phyloP scores from a whole-genome alignment of 1,284 basidiomycete species.

The Cystobasidium slooffiae region DNA sequence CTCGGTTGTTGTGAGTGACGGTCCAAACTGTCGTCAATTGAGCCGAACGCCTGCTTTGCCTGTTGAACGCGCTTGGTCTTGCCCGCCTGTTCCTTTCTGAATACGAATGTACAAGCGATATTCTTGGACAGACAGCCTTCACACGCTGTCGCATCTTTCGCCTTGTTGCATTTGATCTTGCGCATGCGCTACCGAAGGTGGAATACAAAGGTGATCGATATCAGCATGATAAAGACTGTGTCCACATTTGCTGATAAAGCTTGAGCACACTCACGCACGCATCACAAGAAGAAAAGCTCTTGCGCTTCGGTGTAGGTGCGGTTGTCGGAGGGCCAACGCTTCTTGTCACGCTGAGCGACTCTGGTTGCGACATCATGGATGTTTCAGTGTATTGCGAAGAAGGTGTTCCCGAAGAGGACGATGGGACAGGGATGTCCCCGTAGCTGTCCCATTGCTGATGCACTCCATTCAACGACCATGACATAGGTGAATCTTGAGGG shows the following conservation, averaged over 20 bases:
- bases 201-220: background rate
- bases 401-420: background rate
- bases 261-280: slow-evolving; percentile 23
- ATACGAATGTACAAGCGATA: slow-evolving; percentile 18
- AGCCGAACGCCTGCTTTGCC: slow-evolving; percentile 8
- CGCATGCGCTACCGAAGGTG: background rate
- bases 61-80: slow-evolving; percentile 24
- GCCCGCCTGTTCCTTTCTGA: slow-evolving; percentile 9
- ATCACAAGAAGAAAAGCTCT: slow-evolving; percentile 22
- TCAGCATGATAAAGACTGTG: background rate
- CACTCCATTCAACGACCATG: background rate
- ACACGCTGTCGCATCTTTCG: background rate
- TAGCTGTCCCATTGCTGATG: background rate
- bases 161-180: slow-evolving; percentile 18
- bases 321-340: background rate
- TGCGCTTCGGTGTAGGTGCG: background rate
- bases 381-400: too few relatives aligned
- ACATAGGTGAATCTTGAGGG: background rate
- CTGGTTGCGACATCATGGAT: too few relatives aligned
- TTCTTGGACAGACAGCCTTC: slow-evolving; percentile 16
- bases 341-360: too few relatives aligned
- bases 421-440: slow-evolving; percentile 3
- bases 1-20: too few relatives aligned
- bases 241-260: background rate
- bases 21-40: background rate